These are phyloP conservation scores for Lasiodiplodia gonubiensis DNA, from an alignment of 2,329 filamentous ascomycete species.

Conservation along the genomic window DNA sequence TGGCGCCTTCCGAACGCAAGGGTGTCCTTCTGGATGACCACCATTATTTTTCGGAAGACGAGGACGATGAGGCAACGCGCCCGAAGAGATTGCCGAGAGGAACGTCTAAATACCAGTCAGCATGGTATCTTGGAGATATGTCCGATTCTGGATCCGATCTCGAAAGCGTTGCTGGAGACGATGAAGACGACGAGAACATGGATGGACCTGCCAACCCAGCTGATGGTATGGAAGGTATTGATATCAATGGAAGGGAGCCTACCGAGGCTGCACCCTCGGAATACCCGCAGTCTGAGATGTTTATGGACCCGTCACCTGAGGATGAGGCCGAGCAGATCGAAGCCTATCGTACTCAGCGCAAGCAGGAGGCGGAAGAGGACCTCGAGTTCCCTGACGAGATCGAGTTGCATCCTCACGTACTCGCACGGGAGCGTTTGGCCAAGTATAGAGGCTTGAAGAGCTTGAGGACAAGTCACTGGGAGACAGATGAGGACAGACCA, in stretches of 20 bases:
- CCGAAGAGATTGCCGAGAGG: slow-evolving; percentile 85
- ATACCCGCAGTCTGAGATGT: slow-evolving; percentile 92
- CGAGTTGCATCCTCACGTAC: slow-evolving; percentile 85
- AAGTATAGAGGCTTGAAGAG: slow-evolving; percentile 93
- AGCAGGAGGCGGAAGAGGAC: slow-evolving; percentile 84
- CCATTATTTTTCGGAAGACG: slow-evolving; percentile 93
- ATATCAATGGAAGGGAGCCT: slow-evolving; percentile 59
- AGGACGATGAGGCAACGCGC: slow-evolving; percentile 60
- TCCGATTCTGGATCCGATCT: slow-evolving; percentile 87
- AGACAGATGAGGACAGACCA: slow-evolving; percentile 82
- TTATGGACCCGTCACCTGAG: slow-evolving; percentile 77
- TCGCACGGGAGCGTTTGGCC: slow-evolving; percentile 82
- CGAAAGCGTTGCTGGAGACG: slow-evolving; percentile 62
- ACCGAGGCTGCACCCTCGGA: slow-evolving; percentile 85
- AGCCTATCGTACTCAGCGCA: slow-evolving; percentile 78
- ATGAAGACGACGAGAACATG: slow-evolving; percentile 59
- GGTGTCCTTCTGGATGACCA: slow-evolving; percentile 95
- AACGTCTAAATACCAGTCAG: slow-evolving; percentile 91
- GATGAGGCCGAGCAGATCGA: slow-evolving; percentile 84
- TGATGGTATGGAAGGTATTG: slow-evolving; percentile 76
- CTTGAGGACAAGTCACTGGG: slow-evolving; percentile 84
- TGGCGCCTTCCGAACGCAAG: slow-evolving; percentile 63
- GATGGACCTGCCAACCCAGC: slow-evolving; percentile 68
- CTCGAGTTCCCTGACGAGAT: slow-evolving; percentile 97
- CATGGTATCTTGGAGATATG: slow-evolving; percentile 86